Evolutionary conservation across 1,284 basidiomycete genomes (phyloP), one percentile per base, ranked within the genome.

Genomic region (Wolfiporia cocos): DNA sequence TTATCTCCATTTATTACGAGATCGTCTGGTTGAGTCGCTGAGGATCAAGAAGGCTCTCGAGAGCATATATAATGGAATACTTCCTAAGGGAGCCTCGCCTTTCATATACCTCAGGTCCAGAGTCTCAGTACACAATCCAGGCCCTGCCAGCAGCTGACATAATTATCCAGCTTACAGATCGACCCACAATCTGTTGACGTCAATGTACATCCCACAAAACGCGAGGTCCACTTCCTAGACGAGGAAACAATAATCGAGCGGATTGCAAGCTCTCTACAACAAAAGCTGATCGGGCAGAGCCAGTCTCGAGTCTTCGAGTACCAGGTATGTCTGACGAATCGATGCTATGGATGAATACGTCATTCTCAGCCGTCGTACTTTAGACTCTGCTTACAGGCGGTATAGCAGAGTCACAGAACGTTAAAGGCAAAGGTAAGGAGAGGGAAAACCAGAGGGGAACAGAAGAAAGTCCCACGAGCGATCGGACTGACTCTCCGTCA

Each of bases 201-300:
- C 44, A 99, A 99, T 54, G 94, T 99, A 0, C 95, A 98, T 61
- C 96, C 96, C 0, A 99, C 96, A 1, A 99, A 99, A 63, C 86
- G 88, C 29, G 94, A 98, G 62, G 92, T 97, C 0, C 91, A 94
- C 52, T 99, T 99, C 55, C 66, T 98, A 42, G 81, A 97, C 51
- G 92, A 99, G 61, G 96, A 98, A 41, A 74, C 73, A 11, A 91
- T 98, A 52, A 85, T 87, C 3, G 84, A 92, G 51, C 70, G 69
- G 5, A 80, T 99, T 37, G 81, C 87, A n/a, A 78, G 86, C 49
- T 73, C 70, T 0, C 68, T 96, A 1, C 82, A 89, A 48, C 65
- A 73, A 36, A 70, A 70, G 18, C 67, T 94, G n/a, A 71, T 81
- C 0, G 74, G 73, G 53, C 65, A 90, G 66, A 78, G 76, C 57